Percentiles rank a stretch among this genome's conserved stretches.
These are phyloP conservation scores for Coemansia sp. DNA, from an alignment of 192 early-diverging fungal genomes.

Conservation along the genomic window DNA sequence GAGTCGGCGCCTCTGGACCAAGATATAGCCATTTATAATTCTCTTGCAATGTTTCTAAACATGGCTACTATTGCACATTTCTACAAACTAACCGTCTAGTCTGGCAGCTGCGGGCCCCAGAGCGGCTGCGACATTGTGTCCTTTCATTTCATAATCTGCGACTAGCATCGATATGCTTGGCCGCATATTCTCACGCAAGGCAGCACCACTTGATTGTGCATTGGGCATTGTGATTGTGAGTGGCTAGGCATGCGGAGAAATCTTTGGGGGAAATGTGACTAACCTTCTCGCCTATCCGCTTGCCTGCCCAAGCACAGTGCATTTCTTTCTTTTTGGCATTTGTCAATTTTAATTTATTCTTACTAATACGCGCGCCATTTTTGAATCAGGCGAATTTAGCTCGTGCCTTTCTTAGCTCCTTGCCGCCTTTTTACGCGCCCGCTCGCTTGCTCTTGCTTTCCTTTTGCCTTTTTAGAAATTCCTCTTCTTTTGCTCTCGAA, in stretches of 20 bases:
- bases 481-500: background rate
- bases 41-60: background rate
- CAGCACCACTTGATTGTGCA: too few species aligned
- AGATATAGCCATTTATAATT: slow-evolving; percentile 17
- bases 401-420: background rate
- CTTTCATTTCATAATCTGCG: too few species aligned
- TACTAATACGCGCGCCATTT: background rate
- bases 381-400: background rate
- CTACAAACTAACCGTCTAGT: too few species aligned
- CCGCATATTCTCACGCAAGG: background rate
- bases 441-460: background rate
- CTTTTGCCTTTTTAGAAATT: background rate
- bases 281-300: background rate
- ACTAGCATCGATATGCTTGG: too few species aligned
- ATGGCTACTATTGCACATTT: background rate
- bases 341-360: background rate
- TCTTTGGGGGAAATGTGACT: background rate
- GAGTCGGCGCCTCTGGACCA: slow-evolving; percentile 36
- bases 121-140: too few species aligned
- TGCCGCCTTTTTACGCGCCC: background rate
- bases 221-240: background rate
- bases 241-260: background rate
- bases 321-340: background rate
- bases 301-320: background rate
- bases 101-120: too few species aligned